Evolutionary conservation across 2,329 filamentous ascomycete genomes (phyloP), one percentile per base, ranked within the genome.

Genomic region (Ceratocystis smalleyi): DNA sequence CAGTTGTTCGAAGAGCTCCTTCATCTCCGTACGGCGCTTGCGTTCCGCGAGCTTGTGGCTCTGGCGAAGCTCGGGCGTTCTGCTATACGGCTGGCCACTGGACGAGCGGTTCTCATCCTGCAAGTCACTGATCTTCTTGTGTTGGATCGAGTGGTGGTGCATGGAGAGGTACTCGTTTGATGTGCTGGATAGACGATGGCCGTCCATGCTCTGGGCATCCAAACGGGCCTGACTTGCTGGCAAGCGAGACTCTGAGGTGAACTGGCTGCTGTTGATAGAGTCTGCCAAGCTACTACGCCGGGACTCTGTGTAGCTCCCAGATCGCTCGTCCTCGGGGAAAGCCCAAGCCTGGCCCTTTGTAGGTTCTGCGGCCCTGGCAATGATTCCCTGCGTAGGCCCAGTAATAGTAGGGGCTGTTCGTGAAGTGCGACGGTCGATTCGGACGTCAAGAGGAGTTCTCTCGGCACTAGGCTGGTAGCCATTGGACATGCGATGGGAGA

Each of bases 1-100:
- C 7, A 94, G 76, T 69, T 89, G 86, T 68, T 94, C 89, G 71
- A 94, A 94, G 0, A 94, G 76, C 70, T 89, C 86, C 75, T 94
- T 94, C 89, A 94, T 94, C 72, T 94, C 89, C 7, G 88, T 91
- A 67, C 89, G 79, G 47, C 89, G 82, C 76, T 94, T 94, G 45
- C 89, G 81, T 74, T 94, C 89, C 0, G 89, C 89, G 64, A 94
- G 81, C 74, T 94, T 94, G 75, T 94, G 89, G 71, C 88, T 92
- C 60, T 92, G 83, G 24, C 89, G 83, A 47, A 94, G 77, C 73
- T 94, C 89, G 0, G 89, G 89, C 0, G 89, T 94, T 49, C 89
- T 79, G 69, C 88, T 91, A 73, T 94, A 94, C 1, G 89, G 89
- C 68, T 89, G 87, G 27, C 82, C 79, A 10, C 83, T 81, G 0